Base-by-base conservation (phyloP, 768 basidiomycete genomes). In the Mycena vulgaris region DNA sequence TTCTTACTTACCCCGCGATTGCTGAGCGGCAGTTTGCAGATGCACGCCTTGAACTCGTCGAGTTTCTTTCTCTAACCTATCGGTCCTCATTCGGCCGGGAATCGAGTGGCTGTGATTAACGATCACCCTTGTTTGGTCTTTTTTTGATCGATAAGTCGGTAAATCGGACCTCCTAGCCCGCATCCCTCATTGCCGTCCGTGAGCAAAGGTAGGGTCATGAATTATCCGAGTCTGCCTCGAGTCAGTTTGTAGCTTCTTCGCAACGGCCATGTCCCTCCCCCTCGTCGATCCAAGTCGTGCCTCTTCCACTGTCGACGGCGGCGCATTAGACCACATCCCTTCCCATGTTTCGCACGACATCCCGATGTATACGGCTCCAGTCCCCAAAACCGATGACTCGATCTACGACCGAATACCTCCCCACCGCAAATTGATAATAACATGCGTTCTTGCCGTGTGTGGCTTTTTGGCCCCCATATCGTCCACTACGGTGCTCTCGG, bases 391-490 rank as follows among this genome's bases (percentile, higher is more conserved):
- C n/a, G 71, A 73, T 56, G 68, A 73, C 64, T 59, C 68, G 0
- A 64, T 73, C 45, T 73, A 73, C 65, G 72, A 73, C 57, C 68
- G 65, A 2, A 8, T 73, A 19, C 51, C 72, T 30, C 61, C 65
- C 0, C 61, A 58, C 21, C 64, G 72, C 10, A 73, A 73, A 33
- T 10, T 23, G n/a, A 23, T 73, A 23, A 73, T 73, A 37, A 73
- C 72, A 28, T 57, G 53, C 28, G 39, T 73, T 17, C 64, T 70
- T 31, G 59, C 68, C 23, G 23, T 73, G 19, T 73, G 72, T 25
- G 72, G 72, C 30, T 67, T 73, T 35, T 65, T 73, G 42, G 68
- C 68, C 5, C 72, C 72, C 9, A 47, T 73, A 2, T 70, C 72
- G 16, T 73, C 72, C 28, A 73, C 72, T 4, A 70, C 65, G 0